A percentile compares a stretch with the other conserved stretches of the same genome.
Evolutionary conservation across 441 rosid species (phyloP).

Genomic region (Pelargonium australe): DNA sequence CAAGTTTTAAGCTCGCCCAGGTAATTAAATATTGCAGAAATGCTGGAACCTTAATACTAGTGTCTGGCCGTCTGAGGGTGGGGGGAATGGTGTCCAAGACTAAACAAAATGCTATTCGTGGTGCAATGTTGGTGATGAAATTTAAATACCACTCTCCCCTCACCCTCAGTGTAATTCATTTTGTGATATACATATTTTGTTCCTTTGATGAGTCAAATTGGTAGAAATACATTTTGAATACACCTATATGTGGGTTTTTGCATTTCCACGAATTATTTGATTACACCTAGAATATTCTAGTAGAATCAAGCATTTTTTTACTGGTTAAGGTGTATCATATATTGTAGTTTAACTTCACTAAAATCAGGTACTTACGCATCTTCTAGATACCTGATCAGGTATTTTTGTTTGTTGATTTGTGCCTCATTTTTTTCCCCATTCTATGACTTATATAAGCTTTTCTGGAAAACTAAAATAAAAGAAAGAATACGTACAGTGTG

Average conservation of each 20-base stretch:
- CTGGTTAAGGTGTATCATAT: too few species aligned
- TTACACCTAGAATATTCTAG: too few species aligned
- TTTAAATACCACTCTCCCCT: neutral
- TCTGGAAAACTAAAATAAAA: neutral
- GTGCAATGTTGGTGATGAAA: neutral
- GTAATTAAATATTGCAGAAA: constrained; percentile 34
- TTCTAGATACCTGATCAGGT: neutral
- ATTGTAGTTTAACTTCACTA: too few species aligned
- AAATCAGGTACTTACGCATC: too few species aligned
- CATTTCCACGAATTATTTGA: neutral
- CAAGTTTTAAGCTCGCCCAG: constrained; percentile 94
- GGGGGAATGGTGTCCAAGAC: neutral
- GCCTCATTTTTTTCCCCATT: neutral
- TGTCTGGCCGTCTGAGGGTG: neutral
- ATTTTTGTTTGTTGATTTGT: neutral
- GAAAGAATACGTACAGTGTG: neutral
- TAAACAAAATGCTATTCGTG: neutral
- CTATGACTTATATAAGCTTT: neutral
- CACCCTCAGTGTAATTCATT: too few species aligned
- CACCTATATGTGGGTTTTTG: neutral
- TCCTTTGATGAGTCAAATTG: neutral
- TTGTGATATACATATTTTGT: neutral
- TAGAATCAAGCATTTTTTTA: too few species aligned
- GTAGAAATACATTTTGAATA: neutral
- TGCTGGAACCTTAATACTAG: neutral